Base-by-base conservation (phyloP, 176 grass and related monocot genomes). In the Tillandsia fasciculata region DNA sequence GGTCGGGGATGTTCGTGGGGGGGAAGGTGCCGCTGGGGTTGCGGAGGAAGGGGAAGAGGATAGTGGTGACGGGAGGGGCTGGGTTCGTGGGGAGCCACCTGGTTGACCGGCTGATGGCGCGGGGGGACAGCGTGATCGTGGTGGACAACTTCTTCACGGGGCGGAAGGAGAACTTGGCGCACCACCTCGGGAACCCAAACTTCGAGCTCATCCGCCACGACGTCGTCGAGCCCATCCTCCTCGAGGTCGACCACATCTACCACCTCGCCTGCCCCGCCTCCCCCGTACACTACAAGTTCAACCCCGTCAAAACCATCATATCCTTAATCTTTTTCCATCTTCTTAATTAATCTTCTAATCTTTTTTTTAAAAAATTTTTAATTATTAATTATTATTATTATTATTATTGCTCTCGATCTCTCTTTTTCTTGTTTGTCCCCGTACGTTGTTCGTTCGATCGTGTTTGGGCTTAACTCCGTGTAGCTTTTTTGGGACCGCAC, bases 191-290 rank as follows among this genome's bases (percentile, higher is more conserved):
- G 52, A 88, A 96, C 77, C 88, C 88, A 0, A 91, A 86, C 75
- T 96, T 96, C 69, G 91, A 96, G 88, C 76, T 96, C 84, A 96
- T 96, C 82, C 88, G 91, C n/a, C 91, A 96, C 64, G 91, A 96
- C 49, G 91, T 96, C 74, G 91, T 96, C 65, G 91, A 96, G 85
- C 85, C 91, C 71, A 78, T 96, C 67, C 87, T 96, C 22, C 85
- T 96, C 64, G 91, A 96, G 82, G 91, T 96, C 50, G 91, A 96
- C 73, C 91, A 91, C 85, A 96, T 96, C 88, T 96, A 96, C 80
- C 91, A 96, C 63, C 91, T 96, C 72, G 91, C 91, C 0, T 96
- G 91, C 80, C 91, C 91, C 61, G 91, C 91, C 0, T 91, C 88
- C 11, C 91, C 91, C 56, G 91, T 96, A 28, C 91, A 96, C 81